Base-by-base conservation (phyloP, 331 rosid species). In the Stylosanthes scabra region DNA sequence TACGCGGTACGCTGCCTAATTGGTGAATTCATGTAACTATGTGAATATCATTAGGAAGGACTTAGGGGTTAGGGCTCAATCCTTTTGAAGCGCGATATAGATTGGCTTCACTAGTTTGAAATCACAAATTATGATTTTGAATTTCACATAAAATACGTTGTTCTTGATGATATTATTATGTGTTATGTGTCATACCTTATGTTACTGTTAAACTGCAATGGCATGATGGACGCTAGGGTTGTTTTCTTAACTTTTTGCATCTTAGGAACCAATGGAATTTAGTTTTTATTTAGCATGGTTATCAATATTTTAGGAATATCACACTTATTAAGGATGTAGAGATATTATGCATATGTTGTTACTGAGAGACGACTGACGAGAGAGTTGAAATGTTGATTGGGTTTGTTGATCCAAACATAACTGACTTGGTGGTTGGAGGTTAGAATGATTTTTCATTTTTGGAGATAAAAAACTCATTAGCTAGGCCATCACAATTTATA, bases 331-430 rank as follows among this genome's bases (percentile, higher is more conserved):
- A 44, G 70, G 50, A 63, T 63, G 14, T 58, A 37, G 42, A 61
- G 62, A 64, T 57, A 37, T 68, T 5, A 37, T 50, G 51, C 3
- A 28, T 25, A 20, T 9, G 10, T 57, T 78, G 29, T 67, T 67
- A 16, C 9, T 58, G 51, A 44, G 25, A 20, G 25, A 20, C 25
- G 25, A 20, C 25, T 20, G 25, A 20, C 25, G 25, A 20, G 25
- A 20, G 14, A 49, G 54, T 75, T 66, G n/a, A 31, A 41, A 52
- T 75, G 29, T 45, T 45, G n/a, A 50, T 68, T 66, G 55, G n/a
- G n/a, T 15, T 34, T 50, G 47, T 50, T 56, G 27, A 49, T 50
- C 54, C 15, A 61, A 72, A 34, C 44, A 13, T 58, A 57, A 41
- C 14, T 13, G 42, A 57, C 54, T 16, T 20, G 25, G 25, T 20